Evolutionary conservation across 352 stramenopile species (phyloP).

Genomic region (Globisporangium emineosum): DNA sequence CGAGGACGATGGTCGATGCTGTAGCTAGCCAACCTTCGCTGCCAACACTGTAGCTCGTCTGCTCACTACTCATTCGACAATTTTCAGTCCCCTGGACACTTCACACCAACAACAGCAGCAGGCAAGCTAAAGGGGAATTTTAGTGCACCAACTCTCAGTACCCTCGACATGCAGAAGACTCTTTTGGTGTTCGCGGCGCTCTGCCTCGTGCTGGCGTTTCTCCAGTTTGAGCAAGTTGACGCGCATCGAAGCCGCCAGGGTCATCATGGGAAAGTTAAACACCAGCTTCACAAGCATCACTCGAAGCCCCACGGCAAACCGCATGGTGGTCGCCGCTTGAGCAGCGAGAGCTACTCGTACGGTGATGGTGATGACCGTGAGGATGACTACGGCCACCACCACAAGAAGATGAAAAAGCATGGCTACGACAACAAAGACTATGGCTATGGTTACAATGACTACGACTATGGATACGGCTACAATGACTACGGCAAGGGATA

Average conservation of each 20-base stretch:
- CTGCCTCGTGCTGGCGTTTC: background rate
- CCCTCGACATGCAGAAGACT: too few species aligned
- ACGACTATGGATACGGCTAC: background rate
- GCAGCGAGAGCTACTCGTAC: background rate
- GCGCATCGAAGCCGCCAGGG: background rate
- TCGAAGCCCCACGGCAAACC: background rate
- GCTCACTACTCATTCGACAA: background rate
- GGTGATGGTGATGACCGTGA: background rate
- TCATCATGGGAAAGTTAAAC: background rate
- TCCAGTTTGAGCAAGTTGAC: slow-evolving; percentile 1
- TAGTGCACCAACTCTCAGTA: too few species aligned
- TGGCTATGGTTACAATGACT: background rate
- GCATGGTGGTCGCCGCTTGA: background rate
- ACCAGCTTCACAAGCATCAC: background rate
- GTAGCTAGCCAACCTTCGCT: too few species aligned
- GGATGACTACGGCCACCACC: background rate
- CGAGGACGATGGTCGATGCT: too few species aligned
- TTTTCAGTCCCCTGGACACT: background rate
- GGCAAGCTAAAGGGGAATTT: too few species aligned
- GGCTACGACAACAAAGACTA: background rate
- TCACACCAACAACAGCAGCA: background rate
- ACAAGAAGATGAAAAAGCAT: background rate
- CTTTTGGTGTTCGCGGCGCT: background rate
- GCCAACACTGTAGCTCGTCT: too few species aligned
- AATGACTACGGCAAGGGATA: background rate